Percentiles rank a stretch among this genome's conserved stretches.
These are phyloP conservation scores for Rugonectria rugulosa DNA, from an alignment of 2,329 filamentous ascomycete species.

Conservation along the genomic window DNA sequence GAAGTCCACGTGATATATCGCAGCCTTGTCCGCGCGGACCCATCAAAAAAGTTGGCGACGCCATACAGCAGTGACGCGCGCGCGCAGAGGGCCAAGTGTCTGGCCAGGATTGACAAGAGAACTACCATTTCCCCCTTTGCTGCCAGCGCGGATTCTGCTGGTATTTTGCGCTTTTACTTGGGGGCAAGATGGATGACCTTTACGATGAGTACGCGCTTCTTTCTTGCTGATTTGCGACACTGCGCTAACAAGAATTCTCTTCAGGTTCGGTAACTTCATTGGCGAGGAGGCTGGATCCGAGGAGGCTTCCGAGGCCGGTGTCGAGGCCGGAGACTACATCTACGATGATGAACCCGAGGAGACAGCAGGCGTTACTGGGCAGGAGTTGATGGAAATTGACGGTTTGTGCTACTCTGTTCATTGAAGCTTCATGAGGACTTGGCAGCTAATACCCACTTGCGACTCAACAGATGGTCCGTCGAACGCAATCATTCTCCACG, in stretches of 20 bases:
- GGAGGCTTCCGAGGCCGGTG: conserved; percentile 80
- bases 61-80: conserved; percentile 25
- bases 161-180: conserved; percentile 21
- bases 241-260: conserved; percentile 29
- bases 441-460: conserved; percentile 35
- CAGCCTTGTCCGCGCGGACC: conserved; percentile 24
- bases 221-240: conserved; percentile 7
- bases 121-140: conserved; percentile 29
- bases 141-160: conserved; percentile 26
- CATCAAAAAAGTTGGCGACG: conserved; percentile 41
- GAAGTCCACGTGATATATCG: conserved; percentile 31
- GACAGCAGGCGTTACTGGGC: conserved; percentile 69
- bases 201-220: conserved; percentile 79
- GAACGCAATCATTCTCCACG: conserved; percentile 96
- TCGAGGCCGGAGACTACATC: conserved; percentile 77
- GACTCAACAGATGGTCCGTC: conserved; percentile 74
- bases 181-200: conserved; percentile 81
- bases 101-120: conserved; percentile 31
- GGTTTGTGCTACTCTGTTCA: conserved; percentile 54
- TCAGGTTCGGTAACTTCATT: conserved; percentile 96
- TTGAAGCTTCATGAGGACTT: conserved; percentile 4
- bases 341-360: conserved; percentile 80
- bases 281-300: conserved; percentile 89
- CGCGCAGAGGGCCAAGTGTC: conserved; percentile 28
- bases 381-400: conserved; percentile 94